A percentile compares a stretch with the other conserved stretches of the same genome.
Evolutionary conservation across 345 rosid genomes (phyloP).

Genomic region (Eucalyptus grandis): DNA sequence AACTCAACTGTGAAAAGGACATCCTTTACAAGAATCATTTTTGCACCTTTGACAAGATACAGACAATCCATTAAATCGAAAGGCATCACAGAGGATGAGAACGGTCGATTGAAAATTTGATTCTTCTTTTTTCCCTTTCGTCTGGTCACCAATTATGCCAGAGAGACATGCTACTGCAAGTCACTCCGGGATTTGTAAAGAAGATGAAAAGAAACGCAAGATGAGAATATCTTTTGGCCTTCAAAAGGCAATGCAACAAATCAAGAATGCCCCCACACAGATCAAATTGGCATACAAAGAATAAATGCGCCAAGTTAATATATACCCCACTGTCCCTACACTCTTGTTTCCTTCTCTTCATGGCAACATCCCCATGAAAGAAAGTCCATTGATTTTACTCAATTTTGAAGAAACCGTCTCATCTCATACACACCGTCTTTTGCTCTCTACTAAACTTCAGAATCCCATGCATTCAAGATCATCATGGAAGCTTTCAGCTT

Average conservation of each 20-base stretch:
- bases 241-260: not conserved
- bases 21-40: not conserved
- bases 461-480: not conserved
- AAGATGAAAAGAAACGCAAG: not conserved
- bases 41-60: not conserved
- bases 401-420: constrained; percentile 3
- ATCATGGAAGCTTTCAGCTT: not conserved
- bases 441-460: not conserved
- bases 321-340: constrained; percentile 13
- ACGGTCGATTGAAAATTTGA: not conserved
- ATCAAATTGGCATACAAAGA: not conserved
- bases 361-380: constrained; percentile 35
- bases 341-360: constrained; percentile 34
- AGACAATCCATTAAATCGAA: not conserved
- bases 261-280: not conserved
- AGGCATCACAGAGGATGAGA: not conserved
- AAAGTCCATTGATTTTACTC: constrained; percentile 26
- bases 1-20: not conserved
- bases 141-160: not conserved
- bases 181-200: not conserved
- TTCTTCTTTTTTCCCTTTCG: not conserved
- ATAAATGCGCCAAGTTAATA: not conserved
- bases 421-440: not conserved
- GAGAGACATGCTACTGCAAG: not conserved
- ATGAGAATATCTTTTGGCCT: not conserved